phyloP scores from a whole-genome alignment of 805 yeast species.

The Ogataea saltuana region DNA sequence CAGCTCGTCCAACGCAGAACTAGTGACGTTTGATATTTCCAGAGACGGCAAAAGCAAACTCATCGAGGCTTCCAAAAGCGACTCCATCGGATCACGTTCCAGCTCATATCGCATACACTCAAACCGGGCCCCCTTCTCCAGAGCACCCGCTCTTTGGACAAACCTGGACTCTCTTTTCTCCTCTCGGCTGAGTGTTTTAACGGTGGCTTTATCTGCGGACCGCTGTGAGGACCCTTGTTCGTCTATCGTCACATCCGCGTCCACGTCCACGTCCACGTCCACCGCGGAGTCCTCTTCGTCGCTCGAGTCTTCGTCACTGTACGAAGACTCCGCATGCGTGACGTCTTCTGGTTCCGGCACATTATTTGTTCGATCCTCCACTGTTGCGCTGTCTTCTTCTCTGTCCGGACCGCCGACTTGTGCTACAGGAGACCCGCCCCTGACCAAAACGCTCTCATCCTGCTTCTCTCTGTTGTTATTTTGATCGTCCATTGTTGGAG shows the following conservation, averaged over 20 bases:
- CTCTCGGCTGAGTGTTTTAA: constrained; percentile 5
- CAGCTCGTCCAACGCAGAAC: constrained; percentile 42
- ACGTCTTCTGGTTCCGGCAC: too few relatives aligned
- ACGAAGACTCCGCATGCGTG: neutral
- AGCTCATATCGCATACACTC: neutral
- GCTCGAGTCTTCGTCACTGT: neutral
- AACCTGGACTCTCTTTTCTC: constrained; percentile 8
- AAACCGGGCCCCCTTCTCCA: neutral
- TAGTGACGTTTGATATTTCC: constrained; percentile 31
- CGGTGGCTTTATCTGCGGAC: neutral
- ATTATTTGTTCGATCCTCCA: too few relatives aligned
- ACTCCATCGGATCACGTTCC: constrained; percentile 34
- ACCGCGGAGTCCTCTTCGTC: neutral
- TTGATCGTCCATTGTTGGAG: neutral
- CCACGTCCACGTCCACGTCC: neutral
- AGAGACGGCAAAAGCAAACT: constrained; percentile 38
- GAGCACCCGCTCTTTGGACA: neutral
- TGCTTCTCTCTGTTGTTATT: neutral
- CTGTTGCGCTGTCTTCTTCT: too few relatives aligned
- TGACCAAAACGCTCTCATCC: too few relatives aligned
- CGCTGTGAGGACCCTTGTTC: neutral
- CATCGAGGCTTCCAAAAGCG: constrained; percentile 36
- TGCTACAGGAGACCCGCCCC: too few relatives aligned
- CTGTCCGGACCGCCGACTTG: too few relatives aligned
- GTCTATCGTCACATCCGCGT: neutral